phyloP scores from a whole-genome alignment of 225 moss, liverwort and hornwort species.

The Ulota crispa region DNA sequence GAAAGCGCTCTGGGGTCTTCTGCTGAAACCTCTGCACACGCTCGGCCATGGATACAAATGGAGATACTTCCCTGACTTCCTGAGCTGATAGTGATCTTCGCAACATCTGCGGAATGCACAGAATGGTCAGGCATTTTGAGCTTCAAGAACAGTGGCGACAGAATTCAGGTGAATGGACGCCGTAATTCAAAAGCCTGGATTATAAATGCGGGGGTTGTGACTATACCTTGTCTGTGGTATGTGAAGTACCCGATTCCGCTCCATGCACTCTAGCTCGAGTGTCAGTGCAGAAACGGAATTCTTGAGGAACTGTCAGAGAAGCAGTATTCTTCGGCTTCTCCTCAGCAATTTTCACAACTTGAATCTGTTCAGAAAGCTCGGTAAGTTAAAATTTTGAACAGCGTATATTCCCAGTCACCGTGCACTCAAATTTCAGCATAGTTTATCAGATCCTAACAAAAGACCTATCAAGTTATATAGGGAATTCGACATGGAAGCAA shows the following conservation, averaged over 20 bases:
- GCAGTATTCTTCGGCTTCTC: slow-evolving; percentile 40
- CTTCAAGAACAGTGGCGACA: accelerated
- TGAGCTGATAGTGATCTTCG: slow-evolving; percentile 40
- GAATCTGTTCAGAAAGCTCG: slow-evolving; percentile 32
- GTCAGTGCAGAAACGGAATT: slow-evolving; percentile 80
- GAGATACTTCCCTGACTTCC: slow-evolving; percentile 50
- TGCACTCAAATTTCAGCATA: not conserved
- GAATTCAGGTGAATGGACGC: not conserved
- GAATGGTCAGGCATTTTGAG: not conserved
- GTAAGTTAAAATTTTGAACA: not conserved
- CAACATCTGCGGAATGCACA: not conserved
- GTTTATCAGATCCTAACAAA: accelerated
- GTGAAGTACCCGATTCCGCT: slow-evolving; percentile 25
- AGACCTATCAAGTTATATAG: accelerated
- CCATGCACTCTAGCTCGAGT: slow-evolving; percentile 53
- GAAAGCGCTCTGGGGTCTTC: slow-evolving; percentile 93
- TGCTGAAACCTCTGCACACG: slow-evolving; percentile 80
- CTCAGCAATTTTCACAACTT: slow-evolving; percentile 30
- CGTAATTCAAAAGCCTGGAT: no score
- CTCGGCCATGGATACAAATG: slow-evolving; percentile 94
- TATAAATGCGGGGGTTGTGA: not conserved
- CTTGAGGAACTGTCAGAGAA: slow-evolving; percentile 63
- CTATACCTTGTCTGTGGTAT: slow-evolving; percentile 34
- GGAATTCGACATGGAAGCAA: not conserved
- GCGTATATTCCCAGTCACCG: not conserved